Percentiles rank a stretch among this genome's conserved stretches.
Conservation (phyloP, 2,329 filamentous ascomycete genomes). For the Colletotrichum tabaci region DNA sequence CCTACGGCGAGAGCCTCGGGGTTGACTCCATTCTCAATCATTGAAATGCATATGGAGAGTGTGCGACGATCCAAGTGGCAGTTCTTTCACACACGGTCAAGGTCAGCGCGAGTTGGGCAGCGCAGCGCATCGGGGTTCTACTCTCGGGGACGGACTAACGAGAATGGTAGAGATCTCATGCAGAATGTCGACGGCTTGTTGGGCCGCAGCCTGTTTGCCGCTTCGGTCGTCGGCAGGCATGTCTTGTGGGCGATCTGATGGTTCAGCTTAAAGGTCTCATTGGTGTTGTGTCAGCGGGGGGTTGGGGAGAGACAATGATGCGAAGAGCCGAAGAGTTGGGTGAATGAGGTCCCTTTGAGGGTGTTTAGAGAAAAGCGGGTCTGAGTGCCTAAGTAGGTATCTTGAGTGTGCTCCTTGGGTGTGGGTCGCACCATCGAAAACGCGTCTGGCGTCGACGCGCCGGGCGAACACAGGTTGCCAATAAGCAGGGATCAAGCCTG, state of each 20-base stretch:
- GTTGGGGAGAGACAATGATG: conserved; percentile 6
- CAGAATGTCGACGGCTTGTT: conserved; percentile 86
- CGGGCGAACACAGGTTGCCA: conserved; percentile 19
- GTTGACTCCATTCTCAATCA: conserved; percentile 98
- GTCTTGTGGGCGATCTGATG: conserved; percentile 7
- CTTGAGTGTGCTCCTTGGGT: neutral
- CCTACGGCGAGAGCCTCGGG: conserved; percentile 94
- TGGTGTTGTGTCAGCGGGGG: neutral
- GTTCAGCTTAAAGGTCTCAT: conserved; percentile 12
- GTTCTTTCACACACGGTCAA: conserved; percentile 72
- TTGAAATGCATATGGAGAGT: conserved; percentile 93
- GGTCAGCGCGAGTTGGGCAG: conserved; percentile 22
- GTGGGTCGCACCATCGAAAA: conserved; percentile 21
- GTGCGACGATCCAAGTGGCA: conserved; percentile 92
- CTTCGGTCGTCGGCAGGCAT: conserved; percentile 60
- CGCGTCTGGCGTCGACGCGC: conserved; percentile 38
- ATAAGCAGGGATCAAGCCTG: conserved; percentile 28
- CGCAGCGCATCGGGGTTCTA: neutral
- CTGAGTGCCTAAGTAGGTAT: no score
- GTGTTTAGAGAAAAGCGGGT: conserved; percentile 26
- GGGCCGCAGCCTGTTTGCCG: conserved; percentile 82
- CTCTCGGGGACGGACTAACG: conserved; percentile 64
- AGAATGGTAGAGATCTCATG: conserved; percentile 91
- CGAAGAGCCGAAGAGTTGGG: conserved; percentile 3
- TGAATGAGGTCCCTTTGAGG: conserved; percentile 7